A percentile compares a stretch with the other conserved stretches of the same genome.
These are phyloP conservation scores for Clonostachys sp. DNA, from an alignment of 2,329 filamentous ascomycete species.

Conservation along the genomic window DNA sequence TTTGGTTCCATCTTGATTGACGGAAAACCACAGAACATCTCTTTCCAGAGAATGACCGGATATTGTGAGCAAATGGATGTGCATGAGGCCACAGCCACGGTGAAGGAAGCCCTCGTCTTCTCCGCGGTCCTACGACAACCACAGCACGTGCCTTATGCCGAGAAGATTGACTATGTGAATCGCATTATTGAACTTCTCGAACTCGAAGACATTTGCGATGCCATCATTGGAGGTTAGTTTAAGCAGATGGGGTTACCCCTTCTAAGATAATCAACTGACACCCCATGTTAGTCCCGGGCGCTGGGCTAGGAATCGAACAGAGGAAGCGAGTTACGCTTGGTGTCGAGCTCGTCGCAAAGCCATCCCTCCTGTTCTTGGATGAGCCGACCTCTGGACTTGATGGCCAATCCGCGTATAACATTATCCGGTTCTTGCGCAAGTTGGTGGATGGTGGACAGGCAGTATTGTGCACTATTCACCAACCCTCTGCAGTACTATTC, in stretches of 20 bases:
- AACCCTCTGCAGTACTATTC: slow-evolving; percentile 35
- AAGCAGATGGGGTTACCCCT: background rate
- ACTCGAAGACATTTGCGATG: slow-evolving; percentile 59
- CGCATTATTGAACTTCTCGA: slow-evolving; percentile 63
- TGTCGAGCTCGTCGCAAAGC: slow-evolving; percentile 65
- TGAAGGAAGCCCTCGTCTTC: slow-evolving; percentile 64
- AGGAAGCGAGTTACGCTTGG: slow-evolving; percentile 64
- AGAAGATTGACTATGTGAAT: slow-evolving; percentile 64
- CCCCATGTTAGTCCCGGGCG: slow-evolving; percentile 28
- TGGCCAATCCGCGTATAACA: slow-evolving; percentile 20
- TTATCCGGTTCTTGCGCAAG: slow-evolving; percentile 30
- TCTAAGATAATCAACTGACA: slow-evolving; percentile 17
- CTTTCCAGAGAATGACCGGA: slow-evolving; percentile 63
- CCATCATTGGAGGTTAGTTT: slow-evolving; percentile 47
- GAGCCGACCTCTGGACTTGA: slow-evolving; percentile 53
- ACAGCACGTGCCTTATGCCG: slow-evolving; percentile 42
- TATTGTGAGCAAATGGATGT: slow-evolving; percentile 69
- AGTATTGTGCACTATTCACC: slow-evolving; percentile 57
- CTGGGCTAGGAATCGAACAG: slow-evolving; percentile 43
- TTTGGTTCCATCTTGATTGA: slow-evolving; percentile 42
- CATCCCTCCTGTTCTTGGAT: slow-evolving; percentile 61
- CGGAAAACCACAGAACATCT: slow-evolving; percentile 50
- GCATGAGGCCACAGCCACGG: slow-evolving; percentile 60
- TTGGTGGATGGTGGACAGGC: slow-evolving; percentile 58
- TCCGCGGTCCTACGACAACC: slow-evolving; percentile 62